Evolutionary conservation across 192 early-diverging fungal species (phyloP), one percentile per base, ranked within the genome.

Genomic region (Coemansia sp.): DNA sequence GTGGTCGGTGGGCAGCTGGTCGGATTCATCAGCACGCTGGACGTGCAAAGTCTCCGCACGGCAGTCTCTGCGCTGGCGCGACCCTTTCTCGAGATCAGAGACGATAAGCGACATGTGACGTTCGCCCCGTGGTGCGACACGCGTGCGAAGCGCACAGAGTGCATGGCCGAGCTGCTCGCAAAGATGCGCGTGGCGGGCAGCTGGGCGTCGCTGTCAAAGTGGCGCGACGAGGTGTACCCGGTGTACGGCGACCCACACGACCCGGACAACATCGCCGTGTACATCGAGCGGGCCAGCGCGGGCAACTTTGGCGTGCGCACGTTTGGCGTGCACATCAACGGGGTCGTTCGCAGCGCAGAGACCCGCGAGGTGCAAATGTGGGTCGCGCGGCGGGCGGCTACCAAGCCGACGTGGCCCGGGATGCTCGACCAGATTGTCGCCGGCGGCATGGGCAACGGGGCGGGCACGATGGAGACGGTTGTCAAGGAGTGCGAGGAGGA

Each of bases 401-500:
- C 81, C 0, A 98, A 98, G 58, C 89, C 82, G 23, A 97, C 93
- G 6, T 97, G 88, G 81, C 93, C 97, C 1, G 91, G 91, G 0
- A 81, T 87, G 65, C 61, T 92, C 27, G 90, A 91, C 65, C 89
- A 92, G 52, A 80, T 83, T 40, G 85, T 86, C 4, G 91, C 89
- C 2, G 91, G 91, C 30, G 95, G 94, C 5, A 87, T 98, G 50
- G 83, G 83, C 19, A 61, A 71, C 28, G 76, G 76, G 4, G 21
- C 55, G 19, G 55, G 65, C 12, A 82, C 87, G 0, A 51, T 71
- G 23, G 87, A 86, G 18, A 87, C 87, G 6, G 81, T 93, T 19
- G 56, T 92, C 29, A 93, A 93, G 71, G 97, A 99, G 62, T 93
- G 89, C 62, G 79, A 81, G 40, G 97, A 99, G 72, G 97, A 99